These are phyloP conservation scores for Elongisporangium undulatum DNA, from an alignment of 352 stramenopile species.

Conservation along the genomic window DNA sequence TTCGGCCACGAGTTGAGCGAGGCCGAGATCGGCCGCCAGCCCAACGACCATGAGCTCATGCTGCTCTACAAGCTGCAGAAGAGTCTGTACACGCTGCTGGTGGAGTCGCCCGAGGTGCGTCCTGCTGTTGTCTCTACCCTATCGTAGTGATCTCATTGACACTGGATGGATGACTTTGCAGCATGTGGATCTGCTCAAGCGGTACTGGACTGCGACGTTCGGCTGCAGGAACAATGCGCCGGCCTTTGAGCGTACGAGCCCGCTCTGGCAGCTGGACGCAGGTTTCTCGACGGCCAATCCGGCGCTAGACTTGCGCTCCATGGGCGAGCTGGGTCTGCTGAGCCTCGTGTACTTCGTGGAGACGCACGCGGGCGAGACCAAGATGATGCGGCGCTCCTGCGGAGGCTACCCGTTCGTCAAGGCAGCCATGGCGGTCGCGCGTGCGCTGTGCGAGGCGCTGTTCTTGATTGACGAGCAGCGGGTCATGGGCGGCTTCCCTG, in stretches of 20 bases:
- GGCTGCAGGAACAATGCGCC: slow-evolving; percentile 17
- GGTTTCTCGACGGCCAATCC: slow-evolving; percentile 54
- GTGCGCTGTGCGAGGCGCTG: slow-evolving; percentile 43
- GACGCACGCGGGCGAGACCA: slow-evolving; percentile 44
- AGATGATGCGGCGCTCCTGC: slow-evolving; percentile 57
- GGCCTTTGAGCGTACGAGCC: slow-evolving; percentile 33
- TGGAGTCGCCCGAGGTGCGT: slow-evolving; percentile 57
- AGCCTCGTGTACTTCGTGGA: slow-evolving; percentile 70
- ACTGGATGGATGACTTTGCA: slow-evolving; percentile 11
- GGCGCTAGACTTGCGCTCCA: slow-evolving; percentile 43
- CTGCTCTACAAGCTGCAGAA: slow-evolving; percentile 59
- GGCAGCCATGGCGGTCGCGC: slow-evolving; percentile 37
- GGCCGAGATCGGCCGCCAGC: slow-evolving; percentile 37
- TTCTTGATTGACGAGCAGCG: slow-evolving; percentile 39
- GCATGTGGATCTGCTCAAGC: slow-evolving; percentile 55
- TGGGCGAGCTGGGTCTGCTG: slow-evolving; percentile 53
- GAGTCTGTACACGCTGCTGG: slow-evolving; percentile 44
- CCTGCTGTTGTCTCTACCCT: neutral
- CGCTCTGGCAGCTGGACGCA: slow-evolving; percentile 34
- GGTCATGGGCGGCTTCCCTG: slow-evolving; percentile 37
- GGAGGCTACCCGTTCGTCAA: slow-evolving; percentile 66
- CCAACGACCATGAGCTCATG: slow-evolving; percentile 61
- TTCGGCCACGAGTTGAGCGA: slow-evolving; percentile 18
- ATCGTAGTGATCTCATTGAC: neutral
- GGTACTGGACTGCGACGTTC: slow-evolving; percentile 54